A percentile compares a stretch with the other conserved stretches of the same genome.
Evolutionary conservation across 2,329 filamentous ascomycete species (phyloP).

Genomic region (Hypocrella siamensis): DNA sequence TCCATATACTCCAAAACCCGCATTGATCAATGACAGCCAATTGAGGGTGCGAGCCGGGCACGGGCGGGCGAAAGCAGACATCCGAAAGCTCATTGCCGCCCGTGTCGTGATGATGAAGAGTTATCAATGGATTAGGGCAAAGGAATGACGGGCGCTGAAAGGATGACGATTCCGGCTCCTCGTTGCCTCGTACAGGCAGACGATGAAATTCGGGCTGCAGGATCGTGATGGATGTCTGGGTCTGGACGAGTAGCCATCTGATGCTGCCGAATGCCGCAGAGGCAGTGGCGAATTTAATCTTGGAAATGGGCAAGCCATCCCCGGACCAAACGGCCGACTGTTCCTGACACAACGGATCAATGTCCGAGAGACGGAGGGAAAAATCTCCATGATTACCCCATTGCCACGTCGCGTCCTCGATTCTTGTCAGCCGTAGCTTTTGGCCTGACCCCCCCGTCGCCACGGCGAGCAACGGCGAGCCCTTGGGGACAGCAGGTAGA

Average conservation of each 20-base stretch:
- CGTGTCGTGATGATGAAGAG: slow-evolving; percentile 33
- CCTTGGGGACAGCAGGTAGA: slow-evolving; percentile 9
- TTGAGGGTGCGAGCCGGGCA: slow-evolving; percentile 34
- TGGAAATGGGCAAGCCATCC: slow-evolving; percentile 31
- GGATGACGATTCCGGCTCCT: slow-evolving; percentile 1
- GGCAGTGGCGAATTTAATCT: slow-evolving; percentile 32
- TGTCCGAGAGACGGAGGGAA: slow-evolving; percentile 28
- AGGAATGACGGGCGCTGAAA: slow-evolving; percentile 31
- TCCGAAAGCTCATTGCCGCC: slow-evolving; percentile 43
- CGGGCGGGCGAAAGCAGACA: slow-evolving; percentile 44
- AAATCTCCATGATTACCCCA: slow-evolving; percentile 32
- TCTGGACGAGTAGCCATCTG: slow-evolving; percentile 39
- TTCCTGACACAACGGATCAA: slow-evolving; percentile 25
- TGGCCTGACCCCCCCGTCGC: slow-evolving; percentile 42
- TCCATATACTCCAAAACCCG: slow-evolving; percentile 55
- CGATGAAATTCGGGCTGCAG: slow-evolving; percentile 33
- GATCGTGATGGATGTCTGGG: slow-evolving; percentile 32
- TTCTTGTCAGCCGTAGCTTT: slow-evolving; percentile 35
- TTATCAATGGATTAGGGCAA: slow-evolving; percentile 36
- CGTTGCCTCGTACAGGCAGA: slow-evolving; percentile 15
- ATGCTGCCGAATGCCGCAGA: slow-evolving; percentile 18
- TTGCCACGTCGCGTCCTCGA: slow-evolving; percentile 34
- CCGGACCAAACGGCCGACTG: slow-evolving; percentile 38
- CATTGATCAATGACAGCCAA: slow-evolving; percentile 49
- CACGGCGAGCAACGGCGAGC: slow-evolving; percentile 25